Evolutionary conservation across 768 basidiomycete genomes (phyloP), one percentile per base, ranked within the genome.

Genomic region (Fibroporia radiculosa): DNA sequence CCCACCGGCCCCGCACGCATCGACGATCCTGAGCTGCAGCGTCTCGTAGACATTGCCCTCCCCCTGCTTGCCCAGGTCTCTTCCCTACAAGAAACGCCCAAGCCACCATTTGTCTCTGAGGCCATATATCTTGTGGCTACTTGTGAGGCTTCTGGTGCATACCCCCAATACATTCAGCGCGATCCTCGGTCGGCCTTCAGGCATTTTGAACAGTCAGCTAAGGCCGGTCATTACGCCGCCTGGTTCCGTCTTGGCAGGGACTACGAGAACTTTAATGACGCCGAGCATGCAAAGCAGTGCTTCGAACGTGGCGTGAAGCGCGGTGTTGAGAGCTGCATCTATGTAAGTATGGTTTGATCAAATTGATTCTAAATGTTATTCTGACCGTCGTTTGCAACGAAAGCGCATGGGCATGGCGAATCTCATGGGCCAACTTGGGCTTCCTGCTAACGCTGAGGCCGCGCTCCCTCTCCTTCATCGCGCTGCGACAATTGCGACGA

Each of bases 191-290:
- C 73, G 6, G 92, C 93, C 1, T 98, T 98, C 67, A 73, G 90
- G 18, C 91, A 93, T 58, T 96, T 87, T 56, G 93, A 97, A 59
- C 66, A 71, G 1, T 80, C 89, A 2, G 93, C 92, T 0, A 71
- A 87, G 20, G 77, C 73, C 0, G 93, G 93, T 0, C 84, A 80
- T 51, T 66, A 72, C 3, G 67, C 75, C n/a, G 89, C 89, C 0
- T 97, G 93, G 95, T 97, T 93, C 67, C 74, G 84, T 20, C 74
- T 97, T 1, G 95, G 91, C 0, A 69, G 92, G 14, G 93, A 95
- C 50, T 96, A 98, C 57, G 93, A 97, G 65, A 80, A 78, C 37
- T 91, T 87, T 49, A 80, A 80, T 19, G 92, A 98, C 59, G 42
- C 73, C 1, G 53, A 63, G 0, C 78, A 83, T 33, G 93, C 93